Conservation (phyloP, 2,329 filamentous ascomycete species). For the Scedosporium apiospermum region DNA sequence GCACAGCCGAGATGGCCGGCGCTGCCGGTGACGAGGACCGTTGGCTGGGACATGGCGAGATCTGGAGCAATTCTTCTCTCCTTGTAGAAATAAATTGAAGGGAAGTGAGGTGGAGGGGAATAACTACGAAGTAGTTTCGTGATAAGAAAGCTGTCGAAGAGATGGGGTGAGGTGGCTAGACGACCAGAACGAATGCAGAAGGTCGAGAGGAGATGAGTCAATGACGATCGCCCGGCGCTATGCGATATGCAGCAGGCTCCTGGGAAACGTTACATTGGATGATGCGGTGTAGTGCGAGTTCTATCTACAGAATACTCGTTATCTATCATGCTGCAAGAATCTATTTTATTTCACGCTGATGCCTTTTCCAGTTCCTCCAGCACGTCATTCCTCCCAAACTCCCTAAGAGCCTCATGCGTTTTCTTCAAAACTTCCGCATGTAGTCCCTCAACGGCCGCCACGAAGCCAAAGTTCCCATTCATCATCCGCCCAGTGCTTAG, state of each 20-base stretch:
- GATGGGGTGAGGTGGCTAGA: too few relatives aligned
- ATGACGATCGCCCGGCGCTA: too few relatives aligned
- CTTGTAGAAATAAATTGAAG: not conserved
- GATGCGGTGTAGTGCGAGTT: not conserved
- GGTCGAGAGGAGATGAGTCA: too few relatives aligned
- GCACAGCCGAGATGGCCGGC: conserved; percentile 36
- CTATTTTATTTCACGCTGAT: not conserved
- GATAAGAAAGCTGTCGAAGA: too few relatives aligned
- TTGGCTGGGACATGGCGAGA: conserved; percentile 1
- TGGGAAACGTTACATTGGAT: too few relatives aligned
- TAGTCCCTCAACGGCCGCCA: conserved; percentile 36
- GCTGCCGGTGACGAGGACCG: conserved; percentile 36
- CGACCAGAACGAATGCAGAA: too few relatives aligned
- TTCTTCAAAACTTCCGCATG: conserved; percentile 29
- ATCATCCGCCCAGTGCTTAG: conserved; percentile 38
- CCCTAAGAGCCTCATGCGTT: not conserved
- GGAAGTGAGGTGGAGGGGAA: not conserved
- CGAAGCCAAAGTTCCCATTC: conserved; percentile 43
- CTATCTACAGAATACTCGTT: not conserved
- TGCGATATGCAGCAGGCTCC: too few relatives aligned
- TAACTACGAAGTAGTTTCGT: too few relatives aligned
- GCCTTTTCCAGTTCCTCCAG: not conserved
- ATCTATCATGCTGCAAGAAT: not conserved
- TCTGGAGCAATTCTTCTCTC: not conserved
- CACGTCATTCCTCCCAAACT: conserved; percentile 1